phyloP scores from a whole-genome alignment of 2,329 filamentous ascomycete species.

The Acephala macrosclerotiorum region DNA sequence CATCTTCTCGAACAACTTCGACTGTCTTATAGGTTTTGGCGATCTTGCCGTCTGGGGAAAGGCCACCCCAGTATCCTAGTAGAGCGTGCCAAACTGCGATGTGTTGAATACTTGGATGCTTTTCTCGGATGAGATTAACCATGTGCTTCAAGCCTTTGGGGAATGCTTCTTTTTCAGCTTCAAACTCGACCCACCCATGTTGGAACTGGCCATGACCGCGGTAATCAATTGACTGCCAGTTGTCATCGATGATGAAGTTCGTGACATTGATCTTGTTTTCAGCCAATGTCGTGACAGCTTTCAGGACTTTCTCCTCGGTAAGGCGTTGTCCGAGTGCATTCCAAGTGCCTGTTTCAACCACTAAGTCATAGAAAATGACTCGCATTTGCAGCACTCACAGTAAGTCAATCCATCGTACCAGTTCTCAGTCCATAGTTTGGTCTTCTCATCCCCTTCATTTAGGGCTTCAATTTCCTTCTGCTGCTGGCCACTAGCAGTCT shows the following conservation, averaged over 20 bases:
- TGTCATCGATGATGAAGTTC: conserved; percentile 94
- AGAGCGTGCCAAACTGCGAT: conserved; percentile 96
- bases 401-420: conserved; percentile 96
- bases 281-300: conserved; percentile 75
- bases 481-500: conserved; percentile 52
- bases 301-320: conserved; percentile 79
- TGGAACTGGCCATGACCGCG: conserved; percentile 59
- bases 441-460: conserved; percentile 54
- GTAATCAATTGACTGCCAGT: conserved; percentile 83
- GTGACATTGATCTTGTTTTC: conserved; percentile 78
- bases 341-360: conserved; percentile 72
- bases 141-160: conserved; percentile 79
- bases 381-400: conserved; percentile 55
- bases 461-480: conserved; percentile 55
- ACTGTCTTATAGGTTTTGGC: conserved; percentile 81
- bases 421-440: conserved; percentile 73
- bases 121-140: conserved; percentile 71
- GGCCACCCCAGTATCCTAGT: conserved; percentile 87
- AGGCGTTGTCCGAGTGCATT: conserved; percentile 87
- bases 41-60: conserved; percentile 77
- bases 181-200: conserved; percentile 80
- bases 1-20: conserved; percentile 59
- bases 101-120: conserved; percentile 77
- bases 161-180: conserved; percentile 82
- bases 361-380: not conserved